A percentile compares a stretch with the other conserved stretches of the same genome.
phyloP scores from a whole-genome alignment of 352 stramenopile species.

The Phytophthora cryptogea region DNA sequence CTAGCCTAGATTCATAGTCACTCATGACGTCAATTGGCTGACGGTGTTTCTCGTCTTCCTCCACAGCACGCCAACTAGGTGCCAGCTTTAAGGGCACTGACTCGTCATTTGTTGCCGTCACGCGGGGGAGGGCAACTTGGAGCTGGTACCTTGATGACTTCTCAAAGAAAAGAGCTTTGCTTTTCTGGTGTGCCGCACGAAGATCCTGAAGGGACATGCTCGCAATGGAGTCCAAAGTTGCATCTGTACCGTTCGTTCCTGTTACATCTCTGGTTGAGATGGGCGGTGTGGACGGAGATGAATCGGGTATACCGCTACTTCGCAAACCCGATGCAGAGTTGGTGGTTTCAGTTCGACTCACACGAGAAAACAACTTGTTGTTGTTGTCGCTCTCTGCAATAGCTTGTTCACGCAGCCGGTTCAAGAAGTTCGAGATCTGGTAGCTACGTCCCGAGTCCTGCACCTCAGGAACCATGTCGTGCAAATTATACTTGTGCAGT shows the following conservation, averaged over 20 bases:
- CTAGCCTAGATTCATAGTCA: slow-evolving; percentile 85
- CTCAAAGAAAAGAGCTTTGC: slow-evolving; percentile 58
- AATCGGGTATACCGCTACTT: slow-evolving; percentile 34
- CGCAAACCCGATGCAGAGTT: slow-evolving; percentile 17
- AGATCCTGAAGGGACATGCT: slow-evolving; percentile 74
- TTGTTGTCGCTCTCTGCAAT: slow-evolving; percentile 77
- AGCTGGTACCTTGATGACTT: slow-evolving; percentile 44
- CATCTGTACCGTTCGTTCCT: slow-evolving; percentile 30
- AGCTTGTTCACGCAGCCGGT: slow-evolving; percentile 72
- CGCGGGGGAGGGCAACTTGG: slow-evolving; percentile 41
- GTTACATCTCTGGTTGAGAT: slow-evolving; percentile 28
- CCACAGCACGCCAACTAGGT: slow-evolving; percentile 58
- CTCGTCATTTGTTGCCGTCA: slow-evolving; percentile 23
- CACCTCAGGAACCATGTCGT: slow-evolving; percentile 86
- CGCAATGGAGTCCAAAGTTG: slow-evolving; percentile 57
- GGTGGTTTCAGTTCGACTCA: slow-evolving; percentile 27
- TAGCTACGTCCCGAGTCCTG: slow-evolving; percentile 85
- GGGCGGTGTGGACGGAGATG: slow-evolving; percentile 45
- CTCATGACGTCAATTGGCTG: slow-evolving; percentile 90
- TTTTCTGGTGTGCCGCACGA: slow-evolving; percentile 51
- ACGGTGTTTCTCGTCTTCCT: slow-evolving; percentile 85
- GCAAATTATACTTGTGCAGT: slow-evolving; percentile 87
- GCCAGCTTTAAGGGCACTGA: slow-evolving; percentile 48
- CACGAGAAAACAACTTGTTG: slow-evolving; percentile 74
- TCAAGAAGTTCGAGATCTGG: slow-evolving; percentile 80